phyloP scores from a whole-genome alignment of 768 basidiomycete genomes.

The Asterophora parasitica region DNA sequence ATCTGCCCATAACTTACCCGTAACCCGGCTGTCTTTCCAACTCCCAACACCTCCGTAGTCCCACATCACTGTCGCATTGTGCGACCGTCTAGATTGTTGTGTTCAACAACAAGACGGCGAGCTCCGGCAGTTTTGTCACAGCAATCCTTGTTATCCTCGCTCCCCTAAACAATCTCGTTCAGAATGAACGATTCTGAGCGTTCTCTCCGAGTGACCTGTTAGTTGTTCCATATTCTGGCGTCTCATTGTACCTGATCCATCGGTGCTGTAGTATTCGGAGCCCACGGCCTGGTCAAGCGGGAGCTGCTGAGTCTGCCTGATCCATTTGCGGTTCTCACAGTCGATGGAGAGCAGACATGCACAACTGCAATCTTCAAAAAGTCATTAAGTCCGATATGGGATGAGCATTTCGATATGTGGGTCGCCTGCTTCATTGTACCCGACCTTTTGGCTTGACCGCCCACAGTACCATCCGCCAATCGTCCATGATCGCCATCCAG shows the following conservation, averaged over 20 bases:
- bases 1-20: background rate
- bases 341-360: constrained; percentile 79
- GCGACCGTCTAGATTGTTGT: background rate
- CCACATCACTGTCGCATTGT: background rate
- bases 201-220: constrained; percentile 47
- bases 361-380: constrained; percentile 71
- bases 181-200: constrained; percentile 47
- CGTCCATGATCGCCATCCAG: constrained; percentile 76
- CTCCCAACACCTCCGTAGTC: constrained; percentile 7
- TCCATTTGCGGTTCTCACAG: constrained; percentile 84
- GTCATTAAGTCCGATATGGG: constrained; percentile 73
- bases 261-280: constrained; percentile 61
- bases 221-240: constrained; percentile 18
- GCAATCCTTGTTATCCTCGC: constrained; percentile 2
- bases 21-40: constrained; percentile 1
- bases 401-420: constrained; percentile 82
- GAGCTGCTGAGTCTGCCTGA: constrained; percentile 80
- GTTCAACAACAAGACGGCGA: constrained; percentile 12
- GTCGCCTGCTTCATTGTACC: constrained; percentile 22
- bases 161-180: constrained; percentile 11
- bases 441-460: constrained; percentile 7
- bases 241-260: background rate
- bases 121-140: constrained; percentile 29
- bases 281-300: constrained; percentile 68
- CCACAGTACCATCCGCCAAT: constrained; percentile 61